These are phyloP conservation scores for Solanum raphanifolium DNA, from an alignment of 257 asterid genomes.

Conservation along the genomic window DNA sequence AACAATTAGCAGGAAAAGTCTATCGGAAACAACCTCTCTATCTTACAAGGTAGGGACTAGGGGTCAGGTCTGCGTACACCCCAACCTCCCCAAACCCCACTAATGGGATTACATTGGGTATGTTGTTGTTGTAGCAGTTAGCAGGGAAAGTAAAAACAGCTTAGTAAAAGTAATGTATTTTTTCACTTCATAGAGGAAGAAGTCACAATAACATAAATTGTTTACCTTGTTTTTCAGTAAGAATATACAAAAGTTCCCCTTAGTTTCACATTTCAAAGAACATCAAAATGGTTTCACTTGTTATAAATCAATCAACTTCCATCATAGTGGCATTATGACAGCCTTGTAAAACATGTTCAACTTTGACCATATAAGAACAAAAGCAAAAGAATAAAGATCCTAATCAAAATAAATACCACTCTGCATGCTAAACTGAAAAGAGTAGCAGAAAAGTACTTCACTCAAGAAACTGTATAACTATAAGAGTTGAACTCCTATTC, in stretches of 20 bases:
- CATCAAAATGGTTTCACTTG: not conserved
- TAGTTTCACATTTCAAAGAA: not conserved
- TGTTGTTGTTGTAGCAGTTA: not conserved
- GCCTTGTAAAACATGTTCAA: not conserved
- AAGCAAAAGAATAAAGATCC: not conserved
- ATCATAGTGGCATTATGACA: not conserved
- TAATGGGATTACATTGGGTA: not conserved
- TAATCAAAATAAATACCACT: not conserved
- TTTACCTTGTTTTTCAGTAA: not conserved
- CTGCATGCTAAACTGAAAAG: not conserved
- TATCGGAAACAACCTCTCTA: not conserved
- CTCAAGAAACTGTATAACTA: not conserved
- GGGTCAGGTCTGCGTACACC: not conserved
- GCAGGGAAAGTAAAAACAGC: not conserved
- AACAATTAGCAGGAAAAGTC: not conserved
- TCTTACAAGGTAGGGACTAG: not conserved
- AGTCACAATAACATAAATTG: not conserved
- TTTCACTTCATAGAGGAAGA: not conserved
- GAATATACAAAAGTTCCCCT: not conserved
- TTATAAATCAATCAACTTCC: not conserved
- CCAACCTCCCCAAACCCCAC: not conserved
- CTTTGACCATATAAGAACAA: not conserved
- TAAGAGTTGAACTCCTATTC: not conserved
- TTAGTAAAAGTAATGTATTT: not conserved
- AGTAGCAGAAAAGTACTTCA: not conserved